Base-by-base conservation (phyloP, 805 yeast genomes). In the Spathaspora girioi region DNA sequence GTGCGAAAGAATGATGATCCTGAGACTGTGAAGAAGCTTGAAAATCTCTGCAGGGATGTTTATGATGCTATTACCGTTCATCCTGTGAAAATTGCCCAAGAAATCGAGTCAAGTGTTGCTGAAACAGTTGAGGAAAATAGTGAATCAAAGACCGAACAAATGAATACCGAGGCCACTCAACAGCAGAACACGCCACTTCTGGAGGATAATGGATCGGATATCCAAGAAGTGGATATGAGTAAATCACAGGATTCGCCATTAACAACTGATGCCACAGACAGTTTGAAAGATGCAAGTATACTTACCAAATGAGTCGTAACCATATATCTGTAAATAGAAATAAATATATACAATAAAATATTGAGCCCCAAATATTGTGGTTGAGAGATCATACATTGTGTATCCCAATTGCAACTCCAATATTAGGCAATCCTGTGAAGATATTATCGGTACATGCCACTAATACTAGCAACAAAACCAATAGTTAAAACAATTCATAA, bases 21-120 rank as follows among this genome's bases (percentile, higher is more conserved):
- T 29, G 57, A 59, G 10, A 45, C 46, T 42, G 56, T 18, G 23
- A 17, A 57, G 8, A 55, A 54, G 46, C 46, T 60, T 29, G 48
- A 48, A 17, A 27, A 56, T 17, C 42, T 51, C 18, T 44, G 54
- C 23, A 51, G 50, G 40, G 51, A 48, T 19, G 55, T 60, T 40
- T 59, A 54, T 46, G 40, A 31, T 17, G 19, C 38, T 27, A 29
- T 41, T 17, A 15, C 10, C 17, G 26, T 40, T 11, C 4, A 8
- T 2, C 27, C 23, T 8, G 27, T 19, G 43, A 15, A 18, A 18
- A 18, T 18, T 40, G 27, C 40, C 18, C 5, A n/a, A n/a, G 40
- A 35, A 35, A n/a, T 15, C 14, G 18, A n/a, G 17, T 14, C 40
- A 35, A 15, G 14, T 35, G 40, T n/a, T 6, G 40, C 40, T 3